These are phyloP conservation scores for Dactylellina drechsleri DNA, from an alignment of 2,329 filamentous ascomycete species.

Conservation along the genomic window DNA sequence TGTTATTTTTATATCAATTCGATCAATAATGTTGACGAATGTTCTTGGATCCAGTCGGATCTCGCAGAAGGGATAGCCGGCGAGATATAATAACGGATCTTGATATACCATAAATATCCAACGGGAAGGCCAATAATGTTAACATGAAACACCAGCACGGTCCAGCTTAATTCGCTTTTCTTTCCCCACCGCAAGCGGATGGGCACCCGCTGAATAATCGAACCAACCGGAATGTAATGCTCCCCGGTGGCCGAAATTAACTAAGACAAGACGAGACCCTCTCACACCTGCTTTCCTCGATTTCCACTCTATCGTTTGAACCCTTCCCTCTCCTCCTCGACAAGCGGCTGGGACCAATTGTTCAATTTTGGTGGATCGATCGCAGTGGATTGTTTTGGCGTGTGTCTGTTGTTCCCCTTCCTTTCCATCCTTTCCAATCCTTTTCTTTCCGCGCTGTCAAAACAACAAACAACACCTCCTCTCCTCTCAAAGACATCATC, in stretches of 20 bases:
- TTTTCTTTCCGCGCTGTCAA: neutral
- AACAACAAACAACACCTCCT: conserved; percentile 36
- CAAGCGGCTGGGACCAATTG: neutral
- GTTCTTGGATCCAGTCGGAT: no score
- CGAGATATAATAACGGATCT: no score
- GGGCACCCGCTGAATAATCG: conserved; percentile 13
- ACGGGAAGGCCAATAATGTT: conserved; percentile 13
- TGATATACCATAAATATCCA: neutral
- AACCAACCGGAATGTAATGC: conserved; percentile 9
- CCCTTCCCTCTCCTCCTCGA: conserved; percentile 9
- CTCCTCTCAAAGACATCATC: conserved; percentile 10
- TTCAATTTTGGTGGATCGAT: conserved; percentile 1
- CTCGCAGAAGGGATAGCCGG: no score
- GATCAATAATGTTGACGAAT: no score
- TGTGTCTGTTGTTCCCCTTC: conserved; percentile 5
- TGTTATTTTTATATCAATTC: no score
- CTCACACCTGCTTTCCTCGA: conserved; percentile 15
- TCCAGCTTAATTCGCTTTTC: no score
- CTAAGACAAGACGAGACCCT: neutral
- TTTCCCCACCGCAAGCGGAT: conserved; percentile 7
- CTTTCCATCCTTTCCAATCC: neutral
- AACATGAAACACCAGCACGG: conserved; percentile 37
- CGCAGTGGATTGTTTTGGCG: conserved; percentile 5
- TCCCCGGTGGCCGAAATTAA: conserved; percentile 24
- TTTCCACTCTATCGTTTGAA: neutral